Evolutionary conservation across 2,329 filamentous ascomycete genomes (phyloP).

Genomic region (Penicillium rolfsii): DNA sequence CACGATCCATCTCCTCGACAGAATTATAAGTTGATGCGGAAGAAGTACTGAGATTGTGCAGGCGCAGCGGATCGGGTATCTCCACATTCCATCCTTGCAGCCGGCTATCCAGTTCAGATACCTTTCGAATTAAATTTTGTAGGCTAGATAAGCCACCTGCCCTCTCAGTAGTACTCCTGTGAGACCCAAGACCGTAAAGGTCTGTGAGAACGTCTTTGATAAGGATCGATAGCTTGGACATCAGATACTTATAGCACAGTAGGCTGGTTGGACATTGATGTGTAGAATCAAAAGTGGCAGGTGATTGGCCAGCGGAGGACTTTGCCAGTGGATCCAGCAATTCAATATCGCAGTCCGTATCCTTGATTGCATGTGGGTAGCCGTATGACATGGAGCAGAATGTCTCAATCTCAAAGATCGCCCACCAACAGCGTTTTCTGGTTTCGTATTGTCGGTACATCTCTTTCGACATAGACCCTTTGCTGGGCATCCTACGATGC

Average conservation of each 20-base stretch:
- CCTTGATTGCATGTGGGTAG: conserved; percentile 40
- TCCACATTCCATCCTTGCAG: conserved; percentile 24
- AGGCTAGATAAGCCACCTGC: not conserved
- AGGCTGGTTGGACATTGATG: conserved; percentile 18
- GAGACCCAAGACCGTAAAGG: conserved; percentile 24
- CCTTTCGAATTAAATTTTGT: conserved; percentile 13
- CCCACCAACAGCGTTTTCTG: conserved; percentile 47
- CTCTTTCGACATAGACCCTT: not conserved
- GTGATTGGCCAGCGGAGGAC: conserved; percentile 5
- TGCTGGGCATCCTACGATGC: conserved; percentile 27
- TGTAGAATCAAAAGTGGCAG: conserved; percentile 10
- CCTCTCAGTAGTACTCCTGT: not conserved
- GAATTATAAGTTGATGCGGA: conserved; percentile 18
- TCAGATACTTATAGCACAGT: conserved; percentile 31
- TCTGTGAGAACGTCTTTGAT: conserved; percentile 22
- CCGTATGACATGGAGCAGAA: conserved; percentile 49
- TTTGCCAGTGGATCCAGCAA: conserved; percentile 33
- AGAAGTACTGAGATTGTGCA: conserved; percentile 3
- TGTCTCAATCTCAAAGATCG: conserved; percentile 47
- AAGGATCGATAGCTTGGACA: conserved; percentile 30
- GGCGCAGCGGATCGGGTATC: too few relatives aligned
- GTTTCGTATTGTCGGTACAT: conserved; percentile 26
- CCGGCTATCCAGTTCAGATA: conserved; percentile 5
- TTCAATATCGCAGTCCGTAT: conserved; percentile 39
- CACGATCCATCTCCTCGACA: conserved; percentile 24